Percentiles rank a stretch among this genome's conserved stretches.
Conservation (phyloP, 768 basidiomycete genomes). For the Lactarius deliciosus region DNA sequence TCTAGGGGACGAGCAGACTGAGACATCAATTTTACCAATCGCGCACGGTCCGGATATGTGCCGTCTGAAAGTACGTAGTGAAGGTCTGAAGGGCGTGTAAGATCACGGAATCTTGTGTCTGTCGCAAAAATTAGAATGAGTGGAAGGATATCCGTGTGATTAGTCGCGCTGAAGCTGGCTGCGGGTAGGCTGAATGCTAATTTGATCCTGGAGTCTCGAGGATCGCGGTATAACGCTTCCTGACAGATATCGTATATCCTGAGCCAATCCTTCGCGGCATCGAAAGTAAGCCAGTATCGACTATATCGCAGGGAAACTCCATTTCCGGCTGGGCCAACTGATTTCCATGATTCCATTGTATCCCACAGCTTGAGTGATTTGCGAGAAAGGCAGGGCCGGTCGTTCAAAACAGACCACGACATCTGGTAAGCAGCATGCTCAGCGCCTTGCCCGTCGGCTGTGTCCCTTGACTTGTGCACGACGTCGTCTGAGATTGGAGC, state of each 20-base stretch:
- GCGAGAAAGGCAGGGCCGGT: background rate
- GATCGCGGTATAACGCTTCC: background rate
- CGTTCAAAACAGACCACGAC: constrained; percentile 2
- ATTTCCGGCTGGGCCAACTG: constrained; percentile 1
- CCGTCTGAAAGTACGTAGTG: constrained; percentile 1
- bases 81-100: background rate
- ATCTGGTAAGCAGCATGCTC: constrained; percentile 3
- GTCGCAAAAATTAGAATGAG: too few relatives aligned
- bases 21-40: background rate
- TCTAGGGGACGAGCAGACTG: background rate
- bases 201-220: too few relatives aligned
- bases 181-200: too few relatives aligned
- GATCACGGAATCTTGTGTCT: background rate
- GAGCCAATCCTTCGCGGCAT: constrained; percentile 7
- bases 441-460: background rate
- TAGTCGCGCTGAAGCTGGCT: too few relatives aligned
- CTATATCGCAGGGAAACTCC: constrained; percentile 6
- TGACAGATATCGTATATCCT: background rate
- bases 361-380: background rate
- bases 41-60: background rate
- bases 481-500: background rate
- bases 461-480: constrained; percentile 7
- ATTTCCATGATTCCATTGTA: background rate
- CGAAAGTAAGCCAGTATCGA: constrained; percentile 15
- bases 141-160: too few relatives aligned